Evolutionary conservation across 116 monocot genomes (phyloP), one percentile per base, ranked within the genome.

Genomic region (Phalaenopsis hybrid): DNA sequence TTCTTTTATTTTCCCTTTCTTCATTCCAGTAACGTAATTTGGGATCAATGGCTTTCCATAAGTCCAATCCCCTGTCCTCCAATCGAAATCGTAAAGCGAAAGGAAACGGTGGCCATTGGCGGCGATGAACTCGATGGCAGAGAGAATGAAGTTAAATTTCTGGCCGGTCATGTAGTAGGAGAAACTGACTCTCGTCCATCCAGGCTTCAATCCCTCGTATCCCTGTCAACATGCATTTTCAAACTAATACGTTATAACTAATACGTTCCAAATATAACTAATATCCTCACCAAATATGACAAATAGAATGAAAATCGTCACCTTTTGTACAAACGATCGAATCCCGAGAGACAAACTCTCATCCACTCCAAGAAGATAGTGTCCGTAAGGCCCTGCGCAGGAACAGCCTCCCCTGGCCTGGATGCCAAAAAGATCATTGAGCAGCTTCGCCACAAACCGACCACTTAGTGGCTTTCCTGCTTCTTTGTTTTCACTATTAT

Each of bases 351-450:
- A 89, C 11, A 83, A 78, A 1, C 20, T 58, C 0, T 74, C 25
- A 12, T 80, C 82, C 1, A 95, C 74, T 17, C 85, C 85, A 50
- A 95, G 95, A 6, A 95, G 91, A 23, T 44, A 34, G 76, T 95
- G 95, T 3, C 87, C 92, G 74, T 95, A 95, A 2, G 95, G 95
- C 0, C 91, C 91, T 5, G 91, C 91, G 48, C 91, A 91, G 13
- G 87, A 81, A 44, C 91, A 91, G 2, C 91, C 95, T 0, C 95
- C 95, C 17, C 95, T 84, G 3, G 92, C 89, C 67, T 95, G 95
- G 55, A 95, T 82, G 0, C 95, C 92, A 33, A 95, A 92, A 5
- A 95, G 85, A 81, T 95, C 95, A 57, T 87, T 92, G 6, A 95
- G 79, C 9, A 95, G 83, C 73, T 79, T 84, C 0, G 92, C 78